Conservation (phyloP, 2,329 filamentous ascomycete genomes). For the Periglandula ipomoeae region DNA sequence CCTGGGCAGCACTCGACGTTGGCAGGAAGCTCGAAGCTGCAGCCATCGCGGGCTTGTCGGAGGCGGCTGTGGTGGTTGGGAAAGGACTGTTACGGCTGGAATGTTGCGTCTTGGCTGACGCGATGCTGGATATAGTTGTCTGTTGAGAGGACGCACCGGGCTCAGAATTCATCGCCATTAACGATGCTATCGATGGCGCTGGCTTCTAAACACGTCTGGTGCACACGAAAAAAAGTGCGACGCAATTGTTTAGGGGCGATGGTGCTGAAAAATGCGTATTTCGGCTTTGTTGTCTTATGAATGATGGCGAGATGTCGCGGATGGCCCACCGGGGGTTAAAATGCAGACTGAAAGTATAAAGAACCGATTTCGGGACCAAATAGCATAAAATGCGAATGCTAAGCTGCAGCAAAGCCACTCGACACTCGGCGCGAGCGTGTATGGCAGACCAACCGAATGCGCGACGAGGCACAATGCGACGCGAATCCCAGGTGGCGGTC, state of each 20-base stretch:
- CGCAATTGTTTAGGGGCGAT: neutral
- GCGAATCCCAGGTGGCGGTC: neutral
- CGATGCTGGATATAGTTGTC: slow-evolving; percentile 16
- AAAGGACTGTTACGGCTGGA: slow-evolving; percentile 25
- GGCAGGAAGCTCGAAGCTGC: slow-evolving; percentile 31
- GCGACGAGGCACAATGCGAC: neutral
- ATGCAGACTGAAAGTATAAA: neutral
- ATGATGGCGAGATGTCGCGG: neutral
- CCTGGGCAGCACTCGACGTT: slow-evolving; percentile 28
- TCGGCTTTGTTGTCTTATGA: neutral
- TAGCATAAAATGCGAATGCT: too few relatives aligned
- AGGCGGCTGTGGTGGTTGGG: slow-evolving; percentile 19
- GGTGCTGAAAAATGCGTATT: neutral
- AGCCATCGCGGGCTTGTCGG: slow-evolving; percentile 30
- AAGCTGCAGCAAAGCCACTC: neutral
- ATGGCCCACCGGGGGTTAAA: too few relatives aligned
- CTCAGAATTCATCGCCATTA: slow-evolving; percentile 21
- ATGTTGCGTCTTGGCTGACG: slow-evolving; percentile 16
- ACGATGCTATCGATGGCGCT: neutral
- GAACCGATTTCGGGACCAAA: neutral
- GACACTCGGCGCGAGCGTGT: neutral
- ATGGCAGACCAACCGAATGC: slow-evolving; percentile 5
- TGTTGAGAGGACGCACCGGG: slow-evolving; percentile 13
- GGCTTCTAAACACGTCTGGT: neutral
- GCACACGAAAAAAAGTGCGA: neutral